A percentile compares a stretch with the other conserved stretches of the same genome.
These are phyloP conservation scores for Penicillium malachiteum DNA, from an alignment of 495 filamentous ascomycete species.

Conservation along the genomic window DNA sequence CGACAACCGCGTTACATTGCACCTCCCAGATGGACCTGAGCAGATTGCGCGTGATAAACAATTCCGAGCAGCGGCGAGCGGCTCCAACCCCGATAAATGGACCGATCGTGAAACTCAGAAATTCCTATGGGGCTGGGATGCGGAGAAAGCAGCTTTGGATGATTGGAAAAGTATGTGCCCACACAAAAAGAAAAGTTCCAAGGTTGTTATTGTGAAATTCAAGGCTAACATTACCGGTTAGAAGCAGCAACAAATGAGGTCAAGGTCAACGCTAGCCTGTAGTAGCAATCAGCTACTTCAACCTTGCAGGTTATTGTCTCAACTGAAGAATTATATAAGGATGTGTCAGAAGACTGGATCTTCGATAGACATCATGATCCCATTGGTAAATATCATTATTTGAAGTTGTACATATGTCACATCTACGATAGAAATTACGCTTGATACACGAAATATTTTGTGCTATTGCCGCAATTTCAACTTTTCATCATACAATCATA, in stretches of 20 bases:
- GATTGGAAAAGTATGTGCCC: slow-evolving; percentile 38
- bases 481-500: slow-evolving; percentile 35
- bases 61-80: slow-evolving; percentile 36
- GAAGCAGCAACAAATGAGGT: slow-evolving; percentile 1
- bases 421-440: not conserved
- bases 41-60: slow-evolving; percentile 51
- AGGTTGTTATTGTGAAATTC: not conserved
- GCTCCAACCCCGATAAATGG: slow-evolving; percentile 48
- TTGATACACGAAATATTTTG: not conserved
- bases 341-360: not conserved
- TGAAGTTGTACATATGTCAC: not conserved
- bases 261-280: slow-evolving; percentile 14
- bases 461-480: slow-evolving; percentile 6
- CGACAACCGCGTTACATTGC: slow-evolving; percentile 49
- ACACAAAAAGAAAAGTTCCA: too few relatives aligned
- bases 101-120: slow-evolving; percentile 46
- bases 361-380: not conserved
- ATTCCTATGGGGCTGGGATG: slow-evolving; percentile 51
- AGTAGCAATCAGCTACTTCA: not conserved
- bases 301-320: too few relatives aligned
- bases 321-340: too few relatives aligned
- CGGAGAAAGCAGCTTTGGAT: slow-evolving; percentile 41
- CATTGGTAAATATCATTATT: not conserved
- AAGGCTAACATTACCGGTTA: slow-evolving; percentile 9
- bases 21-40: slow-evolving; percentile 53